Conservation (phyloP, 2,329 filamentous ascomycete species). For the Pseudogymnoascus sp. region DNA sequence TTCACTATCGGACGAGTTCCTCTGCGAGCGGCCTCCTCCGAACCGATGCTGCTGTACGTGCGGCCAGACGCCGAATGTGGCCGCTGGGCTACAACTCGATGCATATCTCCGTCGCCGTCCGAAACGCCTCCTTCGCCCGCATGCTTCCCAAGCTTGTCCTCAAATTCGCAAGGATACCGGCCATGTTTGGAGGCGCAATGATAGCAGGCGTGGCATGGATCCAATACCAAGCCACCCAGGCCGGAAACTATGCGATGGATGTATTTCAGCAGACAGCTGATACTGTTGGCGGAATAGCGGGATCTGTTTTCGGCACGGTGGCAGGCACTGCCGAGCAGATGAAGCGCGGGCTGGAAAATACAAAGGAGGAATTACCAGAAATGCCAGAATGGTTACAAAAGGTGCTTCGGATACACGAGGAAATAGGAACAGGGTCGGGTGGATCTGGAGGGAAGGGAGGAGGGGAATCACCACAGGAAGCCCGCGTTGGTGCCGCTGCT, state of each 20-base stretch:
- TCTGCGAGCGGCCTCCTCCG: constrained; percentile 63
- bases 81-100: constrained; percentile 71
- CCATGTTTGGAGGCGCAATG: constrained; percentile 83
- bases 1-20: constrained; percentile 50
- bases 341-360: constrained; percentile 71
- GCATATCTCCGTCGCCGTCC: constrained; percentile 65
- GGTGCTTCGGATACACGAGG: constrained; percentile 56
- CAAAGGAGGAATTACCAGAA: constrained; percentile 65
- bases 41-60: constrained; percentile 55
- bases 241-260: constrained; percentile 70
- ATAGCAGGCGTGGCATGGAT: constrained; percentile 85
- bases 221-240: constrained; percentile 89
- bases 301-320: constrained; percentile 62
- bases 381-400: constrained; percentile 71
- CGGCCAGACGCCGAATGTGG: constrained; percentile 61
- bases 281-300: constrained; percentile 61
- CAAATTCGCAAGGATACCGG: constrained; percentile 81
- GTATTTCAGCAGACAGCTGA: constrained; percentile 68
- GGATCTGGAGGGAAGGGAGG: constrained; percentile 36
- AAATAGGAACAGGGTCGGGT: constrained; percentile 39
- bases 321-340: constrained; percentile 74
- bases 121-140: constrained; percentile 58
- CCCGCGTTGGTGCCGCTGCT: constrained; percentile 51
- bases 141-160: constrained; percentile 80
- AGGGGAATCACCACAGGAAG: constrained; percentile 47